phyloP scores from a whole-genome alignment of 805 yeast species.

The Sugiyamaella smithiae region DNA sequence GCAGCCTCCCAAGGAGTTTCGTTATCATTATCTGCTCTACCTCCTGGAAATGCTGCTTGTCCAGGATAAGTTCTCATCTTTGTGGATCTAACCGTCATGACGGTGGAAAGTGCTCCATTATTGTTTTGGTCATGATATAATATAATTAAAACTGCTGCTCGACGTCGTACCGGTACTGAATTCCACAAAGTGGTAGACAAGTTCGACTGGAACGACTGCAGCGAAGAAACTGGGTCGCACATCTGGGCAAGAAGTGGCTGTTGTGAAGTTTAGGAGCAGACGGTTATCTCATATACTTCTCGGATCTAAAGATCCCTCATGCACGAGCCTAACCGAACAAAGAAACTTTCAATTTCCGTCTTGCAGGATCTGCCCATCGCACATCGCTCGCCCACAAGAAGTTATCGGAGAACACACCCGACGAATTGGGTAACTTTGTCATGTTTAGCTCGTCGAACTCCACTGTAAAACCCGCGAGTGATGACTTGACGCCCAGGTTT shows the following conservation, averaged over 20 bases:
- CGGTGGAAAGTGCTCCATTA: constrained; percentile 57
- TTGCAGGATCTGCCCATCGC: neutral
- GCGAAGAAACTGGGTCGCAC: neutral
- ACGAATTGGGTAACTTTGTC: too few relatives aligned
- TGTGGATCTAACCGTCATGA: constrained; percentile 69
- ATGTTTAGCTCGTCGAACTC: too few relatives aligned
- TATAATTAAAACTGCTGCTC: constrained; percentile 69
- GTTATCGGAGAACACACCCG: too few relatives aligned
- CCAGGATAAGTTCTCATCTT: constrained; percentile 69
- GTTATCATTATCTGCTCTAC: constrained; percentile 56
- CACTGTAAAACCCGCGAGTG: too few relatives aligned
- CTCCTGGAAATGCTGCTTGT: constrained; percentile 83
- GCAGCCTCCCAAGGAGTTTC: constrained; percentile 53
- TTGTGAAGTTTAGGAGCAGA: too few relatives aligned
- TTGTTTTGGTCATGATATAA: constrained; percentile 53
- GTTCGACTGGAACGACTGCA: neutral
- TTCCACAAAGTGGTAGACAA: constrained; percentile 38
- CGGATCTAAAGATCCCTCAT: too few relatives aligned
- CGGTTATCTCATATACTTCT: too few relatives aligned
- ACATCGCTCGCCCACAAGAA: too few relatives aligned
- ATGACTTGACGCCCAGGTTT: too few relatives aligned
- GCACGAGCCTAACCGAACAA: constrained; percentile 1
- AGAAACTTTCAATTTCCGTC: neutral
- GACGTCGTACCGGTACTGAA: constrained; percentile 52
- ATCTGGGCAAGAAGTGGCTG: too few relatives aligned